Conservation (phyloP, 139 green algal species). For the Ettlia oleoabundans region DNA sequence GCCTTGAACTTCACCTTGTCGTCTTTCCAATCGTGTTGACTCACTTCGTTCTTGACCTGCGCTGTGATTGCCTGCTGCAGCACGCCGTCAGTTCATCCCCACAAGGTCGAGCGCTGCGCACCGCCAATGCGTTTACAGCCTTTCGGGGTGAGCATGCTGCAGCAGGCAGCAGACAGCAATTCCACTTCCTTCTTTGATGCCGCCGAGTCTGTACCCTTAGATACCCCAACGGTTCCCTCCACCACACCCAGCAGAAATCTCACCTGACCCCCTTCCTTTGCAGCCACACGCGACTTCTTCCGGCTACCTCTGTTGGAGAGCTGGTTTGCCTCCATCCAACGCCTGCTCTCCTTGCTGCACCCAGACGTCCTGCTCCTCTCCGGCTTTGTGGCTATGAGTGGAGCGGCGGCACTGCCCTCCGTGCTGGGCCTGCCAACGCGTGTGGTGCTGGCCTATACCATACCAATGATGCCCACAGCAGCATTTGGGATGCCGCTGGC, state of each 20-base stretch:
- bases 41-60: no score
- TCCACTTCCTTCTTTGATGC: not conserved
- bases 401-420: not conserved
- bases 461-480: slow-evolving; percentile 11
- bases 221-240: no score
- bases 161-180: not conserved
- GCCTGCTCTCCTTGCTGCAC: slow-evolving; percentile 31
- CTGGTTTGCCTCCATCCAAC: slow-evolving; percentile 6
- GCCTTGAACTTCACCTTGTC: no score
- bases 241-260: no score
- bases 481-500: slow-evolving; percentile 23
- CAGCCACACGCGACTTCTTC: slow-evolving; percentile 17
- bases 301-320: slow-evolving; percentile 16
- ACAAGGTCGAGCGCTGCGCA: slow-evolving; percentile 20
- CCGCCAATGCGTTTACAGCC: not conserved
- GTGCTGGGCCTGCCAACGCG: slow-evolving; percentile 16
- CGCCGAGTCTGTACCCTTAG: not conserved
- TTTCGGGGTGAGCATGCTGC: slow-evolving; percentile 8
- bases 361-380: slow-evolving; percentile 32
- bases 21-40: no score
- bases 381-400: slow-evolving; percentile 10
- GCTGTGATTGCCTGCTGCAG: not conserved
- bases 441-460: slow-evolving; percentile 8
- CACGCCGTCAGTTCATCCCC: slow-evolving; percentile 1
- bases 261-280: no score